A percentile compares a stretch with the other conserved stretches of the same genome.
phyloP scores from a whole-genome alignment of 2,329 filamentous ascomycete genomes.

The Exophiala spinifera region DNA sequence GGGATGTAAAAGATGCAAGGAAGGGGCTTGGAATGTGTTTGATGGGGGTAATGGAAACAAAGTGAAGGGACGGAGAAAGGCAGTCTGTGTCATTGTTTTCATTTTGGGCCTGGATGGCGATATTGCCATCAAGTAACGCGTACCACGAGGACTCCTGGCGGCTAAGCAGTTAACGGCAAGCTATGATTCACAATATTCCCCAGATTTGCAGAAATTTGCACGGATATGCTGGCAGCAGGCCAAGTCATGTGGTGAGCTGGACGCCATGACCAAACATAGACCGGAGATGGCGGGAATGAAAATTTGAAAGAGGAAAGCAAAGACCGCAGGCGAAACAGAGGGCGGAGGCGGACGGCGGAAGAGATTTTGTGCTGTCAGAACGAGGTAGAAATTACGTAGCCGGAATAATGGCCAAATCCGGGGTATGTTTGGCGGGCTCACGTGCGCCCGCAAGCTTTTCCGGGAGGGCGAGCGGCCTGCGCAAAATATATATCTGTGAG shows the following conservation, averaged over 20 bases:
- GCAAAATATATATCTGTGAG: neutral
- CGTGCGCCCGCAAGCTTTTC: conserved; percentile 15
- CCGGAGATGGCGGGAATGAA: neutral
- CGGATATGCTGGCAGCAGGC: too few relatives aligned
- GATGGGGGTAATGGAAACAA: conserved; percentile 29
- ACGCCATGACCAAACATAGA: neutral
- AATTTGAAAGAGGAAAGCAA: neutral
- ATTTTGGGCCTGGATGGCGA: conserved; percentile 12
- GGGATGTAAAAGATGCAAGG: conserved; percentile 14
- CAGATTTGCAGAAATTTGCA: conserved; percentile 3
- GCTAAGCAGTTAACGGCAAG: conserved; percentile 27
- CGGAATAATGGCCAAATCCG: conserved; percentile 9
- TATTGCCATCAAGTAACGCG: conserved; percentile 16
- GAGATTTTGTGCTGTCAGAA: conserved; percentile 17
- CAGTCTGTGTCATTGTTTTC: conserved; percentile 27
- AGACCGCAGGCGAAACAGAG: conserved; percentile 1
- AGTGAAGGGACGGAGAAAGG: conserved; percentile 9
- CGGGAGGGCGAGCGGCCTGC: neutral
- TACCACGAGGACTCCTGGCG: conserved; percentile 14
- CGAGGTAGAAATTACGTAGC: conserved; percentile 20
- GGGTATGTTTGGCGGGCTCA: conserved; percentile 8
- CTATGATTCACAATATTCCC: conserved; percentile 19
- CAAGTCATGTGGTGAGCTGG: neutral
- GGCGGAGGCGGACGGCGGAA: neutral
- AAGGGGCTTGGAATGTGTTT: conserved; percentile 17